Conservation (phyloP, 2,329 filamentous ascomycete species). For the Venturia pyrina region DNA sequence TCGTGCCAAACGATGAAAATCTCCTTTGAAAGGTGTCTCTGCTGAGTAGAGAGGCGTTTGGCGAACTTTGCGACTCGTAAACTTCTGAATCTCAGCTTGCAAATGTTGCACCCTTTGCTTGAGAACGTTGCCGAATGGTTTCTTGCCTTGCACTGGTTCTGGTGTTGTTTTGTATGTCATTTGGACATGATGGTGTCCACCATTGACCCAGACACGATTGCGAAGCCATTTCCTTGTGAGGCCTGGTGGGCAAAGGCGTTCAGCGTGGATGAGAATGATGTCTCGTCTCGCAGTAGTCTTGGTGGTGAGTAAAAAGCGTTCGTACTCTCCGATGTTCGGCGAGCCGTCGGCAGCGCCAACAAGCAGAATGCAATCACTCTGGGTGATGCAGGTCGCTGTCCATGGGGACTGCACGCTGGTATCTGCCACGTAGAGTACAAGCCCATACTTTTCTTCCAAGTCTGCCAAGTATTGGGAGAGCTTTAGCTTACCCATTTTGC, state of each 20-base stretch:
- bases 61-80: constrained; percentile 84
- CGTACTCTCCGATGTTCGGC: constrained; percentile 87
- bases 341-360: constrained; percentile 87
- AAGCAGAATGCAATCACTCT: constrained; percentile 90
- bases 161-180: constrained; percentile 76
- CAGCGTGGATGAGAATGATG: constrained; percentile 77
- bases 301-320: constrained; percentile 90
- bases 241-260: constrained; percentile 77
- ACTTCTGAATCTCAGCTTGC: constrained; percentile 96
- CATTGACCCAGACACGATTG: constrained; percentile 96
- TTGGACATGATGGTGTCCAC: constrained; percentile 93
- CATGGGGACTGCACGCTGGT: constrained; percentile 95
- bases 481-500: constrained; percentile 92
- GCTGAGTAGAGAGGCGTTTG: constrained; percentile 83
- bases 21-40: constrained; percentile 87
- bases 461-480: constrained; percentile 93
- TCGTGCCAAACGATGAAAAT: constrained; percentile 87
- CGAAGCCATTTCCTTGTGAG: constrained; percentile 76
- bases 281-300: constrained; percentile 95
- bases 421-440: constrained; percentile 92
- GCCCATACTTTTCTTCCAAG: constrained; percentile 90
- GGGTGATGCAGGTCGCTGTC: constrained; percentile 96
- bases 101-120: constrained; percentile 91
- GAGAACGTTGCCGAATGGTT: constrained; percentile 72
- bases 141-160: constrained; percentile 61